Evolutionary conservation across 345 rosid species (phyloP).

Genomic region (Rhizophora apiculata): DNA sequence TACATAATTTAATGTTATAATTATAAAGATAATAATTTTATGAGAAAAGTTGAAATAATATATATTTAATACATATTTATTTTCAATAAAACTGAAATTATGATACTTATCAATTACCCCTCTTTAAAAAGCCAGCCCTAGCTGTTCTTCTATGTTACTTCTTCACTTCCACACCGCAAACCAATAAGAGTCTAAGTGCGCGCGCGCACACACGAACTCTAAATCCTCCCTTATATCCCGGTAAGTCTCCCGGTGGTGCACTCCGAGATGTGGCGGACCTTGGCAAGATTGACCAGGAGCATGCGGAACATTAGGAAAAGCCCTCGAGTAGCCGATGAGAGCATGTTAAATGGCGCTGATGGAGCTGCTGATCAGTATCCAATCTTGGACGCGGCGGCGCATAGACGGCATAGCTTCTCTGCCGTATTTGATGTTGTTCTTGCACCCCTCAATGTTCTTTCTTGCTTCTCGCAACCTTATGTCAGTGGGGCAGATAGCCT

Average conservation of each 20-base stretch:
- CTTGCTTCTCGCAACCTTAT: conserved; percentile 73
- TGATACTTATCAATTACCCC: background rate
- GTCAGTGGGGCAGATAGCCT: conserved; percentile 58
- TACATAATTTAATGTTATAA: too few relatives aligned
- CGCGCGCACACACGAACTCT: too few relatives aligned
- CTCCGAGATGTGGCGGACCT: conserved; percentile 37
- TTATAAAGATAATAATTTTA: too few relatives aligned
- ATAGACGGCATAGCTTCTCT: conserved; percentile 36
- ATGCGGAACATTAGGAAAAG: conserved; percentile 55
- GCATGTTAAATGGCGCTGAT: conserved; percentile 29
- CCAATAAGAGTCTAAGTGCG: background rate
- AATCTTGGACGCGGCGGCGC: conserved; percentile 5
- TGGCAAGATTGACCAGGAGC: conserved; percentile 40
- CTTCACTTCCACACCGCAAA: background rate
- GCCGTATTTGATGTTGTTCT: conserved; percentile 39
- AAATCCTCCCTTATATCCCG: background rate
- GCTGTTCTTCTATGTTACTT: background rate
- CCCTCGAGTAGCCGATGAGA: conserved; percentile 73
- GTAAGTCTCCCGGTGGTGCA: background rate
- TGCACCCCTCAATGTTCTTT: conserved; percentile 47
- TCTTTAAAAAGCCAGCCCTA: background rate
- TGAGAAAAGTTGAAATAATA: too few relatives aligned
- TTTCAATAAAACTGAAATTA: too few relatives aligned
- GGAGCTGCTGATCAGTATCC: conserved; percentile 24
- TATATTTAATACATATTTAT: too few relatives aligned